A percentile compares a stretch with the other conserved stretches of the same genome.
phyloP scores from a whole-genome alignment of 1,139 yeast genomes.

The Entelexis sorbosivorans region DNA sequence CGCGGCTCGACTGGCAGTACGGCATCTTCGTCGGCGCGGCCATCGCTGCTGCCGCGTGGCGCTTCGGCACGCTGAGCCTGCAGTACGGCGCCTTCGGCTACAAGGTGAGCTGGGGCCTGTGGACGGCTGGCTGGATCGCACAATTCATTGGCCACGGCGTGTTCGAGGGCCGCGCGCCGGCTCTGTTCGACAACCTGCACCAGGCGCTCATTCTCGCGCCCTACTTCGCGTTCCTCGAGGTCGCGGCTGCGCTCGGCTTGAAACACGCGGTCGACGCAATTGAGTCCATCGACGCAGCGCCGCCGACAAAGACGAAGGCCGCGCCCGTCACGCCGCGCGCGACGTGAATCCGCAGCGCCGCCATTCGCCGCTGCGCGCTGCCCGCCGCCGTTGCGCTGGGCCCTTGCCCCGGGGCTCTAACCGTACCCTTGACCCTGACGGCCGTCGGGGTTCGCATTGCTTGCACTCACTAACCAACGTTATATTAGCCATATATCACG shows the following conservation, averaged over 20 bases:
- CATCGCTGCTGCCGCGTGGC: conserved; percentile 24
- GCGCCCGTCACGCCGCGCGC: background rate
- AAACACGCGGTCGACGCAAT: conserved; percentile 40
- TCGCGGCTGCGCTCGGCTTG: conserved; percentile 56
- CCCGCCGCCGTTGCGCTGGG: background rate
- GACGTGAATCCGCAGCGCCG: background rate
- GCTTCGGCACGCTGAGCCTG: conserved; percentile 31
- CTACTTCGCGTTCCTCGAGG: conserved; percentile 71
- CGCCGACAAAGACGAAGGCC: background rate
- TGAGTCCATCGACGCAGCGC: conserved; percentile 38
- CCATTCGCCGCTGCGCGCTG: background rate
- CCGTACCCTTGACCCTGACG: too few species aligned
- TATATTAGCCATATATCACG: background rate
- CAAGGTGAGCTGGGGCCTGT: conserved; percentile 29
- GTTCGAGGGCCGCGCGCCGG: conserved; percentile 78
- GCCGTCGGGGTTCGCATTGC: background rate
- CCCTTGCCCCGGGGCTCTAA: conserved; percentile 3
- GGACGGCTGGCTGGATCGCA: conserved; percentile 58
- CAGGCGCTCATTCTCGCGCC: conserved; percentile 91
- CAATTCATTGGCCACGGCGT: conserved; percentile 85
- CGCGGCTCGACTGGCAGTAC: conserved; percentile 34
- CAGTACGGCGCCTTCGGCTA: conserved; percentile 5
- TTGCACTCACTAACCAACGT: background rate
- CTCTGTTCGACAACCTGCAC: conserved; percentile 64
- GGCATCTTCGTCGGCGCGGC: conserved; percentile 34